Conservation (phyloP, 768 basidiomycete species). For the Auricularia cornea region DNA sequence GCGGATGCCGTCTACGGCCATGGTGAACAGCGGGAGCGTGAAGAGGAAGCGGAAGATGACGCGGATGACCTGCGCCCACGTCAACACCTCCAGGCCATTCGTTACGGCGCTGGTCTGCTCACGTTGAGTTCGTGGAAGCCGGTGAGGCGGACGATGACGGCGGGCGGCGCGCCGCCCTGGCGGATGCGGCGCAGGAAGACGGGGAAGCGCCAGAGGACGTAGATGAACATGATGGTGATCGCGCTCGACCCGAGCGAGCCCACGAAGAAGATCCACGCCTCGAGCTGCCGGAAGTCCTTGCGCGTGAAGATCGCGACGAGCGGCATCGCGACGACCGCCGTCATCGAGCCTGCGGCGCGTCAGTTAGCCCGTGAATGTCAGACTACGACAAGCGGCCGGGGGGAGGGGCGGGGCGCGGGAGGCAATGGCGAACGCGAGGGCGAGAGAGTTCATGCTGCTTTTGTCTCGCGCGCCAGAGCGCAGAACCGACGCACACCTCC, state of each 20-base stretch:
- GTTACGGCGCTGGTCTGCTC: constrained; percentile 16
- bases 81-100: neutral
- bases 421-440: too few species aligned
- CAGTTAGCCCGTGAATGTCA: too few species aligned
- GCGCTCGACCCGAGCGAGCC: constrained; percentile 57
- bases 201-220: constrained; percentile 64
- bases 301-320: constrained; percentile 55
- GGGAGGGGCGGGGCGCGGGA: too few species aligned
- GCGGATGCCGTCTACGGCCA: constrained; percentile 57
- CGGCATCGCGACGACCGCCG: constrained; percentile 65
- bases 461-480: too few species aligned
- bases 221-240: constrained; percentile 64
- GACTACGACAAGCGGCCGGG: too few species aligned
- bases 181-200: constrained; percentile 62
- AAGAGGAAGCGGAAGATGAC: constrained; percentile 71
- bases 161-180: constrained; percentile 63
- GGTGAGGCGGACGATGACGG: constrained; percentile 62
- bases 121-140: constrained; percentile 78
- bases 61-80: constrained; percentile 44
- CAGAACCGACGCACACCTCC: too few species aligned
- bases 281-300: constrained; percentile 52
- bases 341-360: constrained; percentile 43
- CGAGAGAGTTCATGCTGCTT: too few species aligned
- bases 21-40: constrained; percentile 55
- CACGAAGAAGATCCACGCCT: constrained; percentile 67